These are phyloP conservation scores for Beauveria sp. DNA, from an alignment of 2,329 filamentous ascomycete species.

Conservation along the genomic window DNA sequence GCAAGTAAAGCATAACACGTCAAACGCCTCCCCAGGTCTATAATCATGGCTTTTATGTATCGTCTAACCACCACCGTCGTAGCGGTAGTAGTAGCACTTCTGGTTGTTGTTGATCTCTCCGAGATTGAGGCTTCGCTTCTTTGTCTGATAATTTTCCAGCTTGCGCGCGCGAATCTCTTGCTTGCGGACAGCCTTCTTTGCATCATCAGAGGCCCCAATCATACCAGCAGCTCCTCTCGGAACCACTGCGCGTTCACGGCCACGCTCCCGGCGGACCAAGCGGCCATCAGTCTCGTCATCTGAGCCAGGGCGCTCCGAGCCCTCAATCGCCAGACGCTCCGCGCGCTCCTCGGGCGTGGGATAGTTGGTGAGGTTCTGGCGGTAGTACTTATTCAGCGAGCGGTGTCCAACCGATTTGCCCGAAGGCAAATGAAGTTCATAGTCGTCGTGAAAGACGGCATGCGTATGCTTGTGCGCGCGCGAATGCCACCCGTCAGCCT, in stretches of 20 bases:
- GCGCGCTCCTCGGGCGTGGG: slow-evolving; percentile 71
- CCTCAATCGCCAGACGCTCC: slow-evolving; percentile 56
- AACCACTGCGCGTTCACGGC: slow-evolving; percentile 47
- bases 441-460: slow-evolving; percentile 83
- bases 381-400: slow-evolving; percentile 78
- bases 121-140: slow-evolving; percentile 59
- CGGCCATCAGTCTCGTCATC: slow-evolving; percentile 29
- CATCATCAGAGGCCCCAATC: slow-evolving; percentile 66
- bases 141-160: slow-evolving; percentile 52
- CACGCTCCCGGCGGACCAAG: slow-evolving; percentile 27
- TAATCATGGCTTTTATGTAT: neutral
- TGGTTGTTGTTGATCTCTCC: slow-evolving; percentile 72
- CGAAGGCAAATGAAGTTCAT: slow-evolving; percentile 85
- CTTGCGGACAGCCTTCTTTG: slow-evolving; percentile 60
- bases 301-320: slow-evolving; percentile 20
- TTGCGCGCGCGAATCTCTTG: slow-evolving; percentile 64
- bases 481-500: slow-evolving; percentile 72
- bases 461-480: slow-evolving; percentile 68
- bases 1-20: slow-evolving; percentile 1
- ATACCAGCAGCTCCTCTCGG: slow-evolving; percentile 70
- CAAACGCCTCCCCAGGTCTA: slow-evolving; percentile 8
- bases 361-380: slow-evolving; percentile 84
- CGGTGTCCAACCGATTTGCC: slow-evolving; percentile 87
- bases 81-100: slow-evolving; percentile 50
- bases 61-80: slow-evolving; percentile 35